phyloP scores from a whole-genome alignment of 345 rosid species.

The Linum usitatissimum region DNA sequence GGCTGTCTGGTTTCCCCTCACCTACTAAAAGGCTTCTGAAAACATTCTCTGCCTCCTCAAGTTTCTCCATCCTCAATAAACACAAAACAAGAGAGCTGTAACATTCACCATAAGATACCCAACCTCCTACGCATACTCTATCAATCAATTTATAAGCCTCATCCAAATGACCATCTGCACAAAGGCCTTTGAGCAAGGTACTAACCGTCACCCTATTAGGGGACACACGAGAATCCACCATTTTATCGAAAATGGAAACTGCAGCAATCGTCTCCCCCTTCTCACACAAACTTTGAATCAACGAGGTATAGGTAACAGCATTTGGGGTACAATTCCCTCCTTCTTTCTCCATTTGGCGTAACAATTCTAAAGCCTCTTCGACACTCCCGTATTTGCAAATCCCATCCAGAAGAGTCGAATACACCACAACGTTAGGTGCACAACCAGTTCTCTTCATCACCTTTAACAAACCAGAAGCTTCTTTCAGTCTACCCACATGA shows the following conservation, averaged over 20 bases:
- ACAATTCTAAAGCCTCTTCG: conserved; percentile 48
- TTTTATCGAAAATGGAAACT: conserved; percentile 54
- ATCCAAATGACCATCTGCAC: conserved; percentile 32
- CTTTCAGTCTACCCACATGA: conserved; percentile 43
- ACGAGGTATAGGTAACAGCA: conserved; percentile 54
- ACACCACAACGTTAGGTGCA: conserved; percentile 46
- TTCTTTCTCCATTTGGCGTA: conserved; percentile 61
- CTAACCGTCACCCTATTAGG: conserved; percentile 65
- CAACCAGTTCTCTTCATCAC: conserved; percentile 47
- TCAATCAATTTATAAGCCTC: conserved; percentile 52
- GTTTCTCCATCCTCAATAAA: conserved; percentile 36
- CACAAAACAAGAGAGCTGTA: conserved; percentile 51
- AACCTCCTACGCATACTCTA: conserved; percentile 36
- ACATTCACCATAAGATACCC: conserved; percentile 52
- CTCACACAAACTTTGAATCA: conserved; percentile 52
- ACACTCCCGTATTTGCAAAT: conserved; percentile 39
- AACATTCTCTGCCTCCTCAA: conserved; percentile 46
- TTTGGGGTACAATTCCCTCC: conserved; percentile 48
- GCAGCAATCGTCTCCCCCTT: conserved; percentile 43
- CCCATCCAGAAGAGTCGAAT: conserved; percentile 61
- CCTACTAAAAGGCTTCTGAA: conserved; percentile 37
- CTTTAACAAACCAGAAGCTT: conserved; percentile 49
- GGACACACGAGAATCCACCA: conserved; percentile 44
- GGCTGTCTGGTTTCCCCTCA: conserved; percentile 53
- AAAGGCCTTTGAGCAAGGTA: conserved; percentile 52